A percentile compares a stretch with the other conserved stretches of the same genome.
Evolutionary conservation across 345 rosid genomes (phyloP).

Genomic region (Lumnitzera littorea): DNA sequence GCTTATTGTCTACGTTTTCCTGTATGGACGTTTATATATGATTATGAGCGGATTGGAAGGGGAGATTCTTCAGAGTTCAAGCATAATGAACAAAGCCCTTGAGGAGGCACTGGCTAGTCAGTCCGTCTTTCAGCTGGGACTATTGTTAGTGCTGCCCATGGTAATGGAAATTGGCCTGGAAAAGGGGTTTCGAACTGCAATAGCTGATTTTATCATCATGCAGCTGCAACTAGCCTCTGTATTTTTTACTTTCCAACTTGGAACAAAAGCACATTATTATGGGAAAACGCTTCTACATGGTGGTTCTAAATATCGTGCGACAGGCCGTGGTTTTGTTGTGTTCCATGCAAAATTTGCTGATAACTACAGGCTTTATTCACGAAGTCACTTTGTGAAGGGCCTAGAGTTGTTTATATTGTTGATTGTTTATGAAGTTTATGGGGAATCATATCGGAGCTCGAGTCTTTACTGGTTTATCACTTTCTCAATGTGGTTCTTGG

Average conservation of each 20-base stretch:
- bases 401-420: slow-evolving; percentile 67
- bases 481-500: slow-evolving; percentile 88
- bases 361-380: slow-evolving; percentile 79
- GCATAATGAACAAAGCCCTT: slow-evolving; percentile 65
- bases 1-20: slow-evolving; percentile 73
- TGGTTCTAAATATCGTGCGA: slow-evolving; percentile 77
- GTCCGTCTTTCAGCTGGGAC: slow-evolving; percentile 79
- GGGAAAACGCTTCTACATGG: slow-evolving; percentile 98
- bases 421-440: slow-evolving; percentile 62
- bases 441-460: slow-evolving; percentile 69
- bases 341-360: slow-evolving; percentile 87
- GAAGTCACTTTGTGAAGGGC: slow-evolving; percentile 95
- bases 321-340: slow-evolving; percentile 87
- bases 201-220: slow-evolving; percentile 90
- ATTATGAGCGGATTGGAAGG: slow-evolving; percentile 84
- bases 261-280: slow-evolving; percentile 83
- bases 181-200: slow-evolving; percentile 84
- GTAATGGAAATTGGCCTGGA: slow-evolving; percentile 94
- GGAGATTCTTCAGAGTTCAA: slow-evolving; percentile 48
- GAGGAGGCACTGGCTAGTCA: slow-evolving; percentile 83
- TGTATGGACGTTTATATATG: slow-evolving; percentile 88
- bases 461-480: slow-evolving; percentile 65
- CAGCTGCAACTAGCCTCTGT: slow-evolving; percentile 93
- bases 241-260: slow-evolving; percentile 96
- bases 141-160: slow-evolving; percentile 82